A percentile compares a stretch with the other conserved stretches of the same genome.
phyloP scores from a whole-genome alignment of 192 early-diverging fungal species.

The Coemansia pectinata region DNA sequence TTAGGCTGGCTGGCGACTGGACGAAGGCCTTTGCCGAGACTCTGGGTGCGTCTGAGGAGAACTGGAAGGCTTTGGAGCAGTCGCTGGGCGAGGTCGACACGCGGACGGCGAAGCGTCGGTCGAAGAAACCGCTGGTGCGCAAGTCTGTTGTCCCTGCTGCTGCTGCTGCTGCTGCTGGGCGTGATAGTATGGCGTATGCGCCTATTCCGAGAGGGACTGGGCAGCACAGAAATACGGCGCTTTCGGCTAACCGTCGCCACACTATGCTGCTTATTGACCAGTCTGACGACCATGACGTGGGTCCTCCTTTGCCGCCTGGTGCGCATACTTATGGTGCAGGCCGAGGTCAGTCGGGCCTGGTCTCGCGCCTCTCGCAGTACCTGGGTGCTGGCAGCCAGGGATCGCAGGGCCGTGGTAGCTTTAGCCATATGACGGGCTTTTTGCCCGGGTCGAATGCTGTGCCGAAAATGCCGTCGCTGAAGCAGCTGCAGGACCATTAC shows the following conservation, averaged over 20 bases:
- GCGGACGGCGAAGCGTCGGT: neutral
- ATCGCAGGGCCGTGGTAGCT: neutral
- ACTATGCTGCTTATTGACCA: conserved; percentile 52
- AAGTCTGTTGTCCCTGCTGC: neutral
- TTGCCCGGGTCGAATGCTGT: neutral
- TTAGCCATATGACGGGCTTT: neutral
- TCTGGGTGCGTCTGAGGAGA: conserved; percentile 65
- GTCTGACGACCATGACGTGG: conserved; percentile 17
- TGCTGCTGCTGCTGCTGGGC: neutral
- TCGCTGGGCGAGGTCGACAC: conserved; percentile 22
- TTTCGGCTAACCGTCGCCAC: conserved; percentile 28
- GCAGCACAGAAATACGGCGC: conserved; percentile 13
- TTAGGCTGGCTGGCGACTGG: conserved; percentile 77
- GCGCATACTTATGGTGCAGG: neutral
- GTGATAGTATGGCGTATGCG: conserved; percentile 49
- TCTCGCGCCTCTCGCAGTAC: conserved; percentile 50
- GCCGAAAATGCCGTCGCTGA: conserved; percentile 44
- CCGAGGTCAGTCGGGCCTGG: conserved; percentile 15
- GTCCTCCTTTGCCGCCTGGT: neutral
- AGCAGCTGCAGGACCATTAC: conserved; percentile 54
- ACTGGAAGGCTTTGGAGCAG: conserved; percentile 55
- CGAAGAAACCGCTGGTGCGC: neutral
- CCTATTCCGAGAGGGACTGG: conserved; percentile 19
- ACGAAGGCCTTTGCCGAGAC: conserved; percentile 68
- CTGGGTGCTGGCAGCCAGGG: conserved; percentile 9